Evolutionary conservation across 805 yeast species (phyloP).

Genomic region (Zygosaccharomyces lentus): DNA sequence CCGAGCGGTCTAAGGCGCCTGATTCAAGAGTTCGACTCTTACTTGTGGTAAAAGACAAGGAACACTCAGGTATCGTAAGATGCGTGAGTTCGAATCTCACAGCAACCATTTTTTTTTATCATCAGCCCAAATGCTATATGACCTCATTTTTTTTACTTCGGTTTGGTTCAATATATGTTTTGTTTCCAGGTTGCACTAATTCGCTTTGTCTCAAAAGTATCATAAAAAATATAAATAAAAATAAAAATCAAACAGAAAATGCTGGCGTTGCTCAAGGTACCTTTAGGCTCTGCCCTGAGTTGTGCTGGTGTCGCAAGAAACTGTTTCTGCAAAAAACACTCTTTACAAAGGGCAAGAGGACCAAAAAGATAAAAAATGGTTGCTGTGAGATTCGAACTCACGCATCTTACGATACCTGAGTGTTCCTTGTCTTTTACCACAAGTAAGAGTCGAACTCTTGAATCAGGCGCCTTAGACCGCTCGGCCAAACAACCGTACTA

Average conservation of each 20-base stretch:
- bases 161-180: no score
- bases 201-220: no score
- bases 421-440: constrained; percentile 18
- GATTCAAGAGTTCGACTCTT: constrained; percentile 30
- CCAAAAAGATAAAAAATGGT: constrained; percentile 19
- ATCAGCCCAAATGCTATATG: no score
- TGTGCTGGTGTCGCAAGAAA: no score
- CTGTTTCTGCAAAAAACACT: background rate
- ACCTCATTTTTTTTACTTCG: background rate
- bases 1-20: constrained; percentile 35
- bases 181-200: no score
- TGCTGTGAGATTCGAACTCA: constrained; percentile 32
- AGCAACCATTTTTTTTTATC: constrained; percentile 28
- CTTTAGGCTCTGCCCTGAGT: no score
- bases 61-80: constrained; percentile 31
- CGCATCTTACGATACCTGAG: constrained; percentile 32
- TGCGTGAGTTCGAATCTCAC: constrained; percentile 33
- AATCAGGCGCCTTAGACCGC: constrained; percentile 33
- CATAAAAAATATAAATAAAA: no score
- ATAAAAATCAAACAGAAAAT: no score
- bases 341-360: no score
- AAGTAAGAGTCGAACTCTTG: constrained; percentile 16
- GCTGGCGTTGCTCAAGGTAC: no score
- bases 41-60: constrained; percentile 15
- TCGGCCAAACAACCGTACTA: constrained; percentile 29